Base-by-base conservation (phyloP, 306 rosid species). In the Trichosanthes cucumerina region DNA sequence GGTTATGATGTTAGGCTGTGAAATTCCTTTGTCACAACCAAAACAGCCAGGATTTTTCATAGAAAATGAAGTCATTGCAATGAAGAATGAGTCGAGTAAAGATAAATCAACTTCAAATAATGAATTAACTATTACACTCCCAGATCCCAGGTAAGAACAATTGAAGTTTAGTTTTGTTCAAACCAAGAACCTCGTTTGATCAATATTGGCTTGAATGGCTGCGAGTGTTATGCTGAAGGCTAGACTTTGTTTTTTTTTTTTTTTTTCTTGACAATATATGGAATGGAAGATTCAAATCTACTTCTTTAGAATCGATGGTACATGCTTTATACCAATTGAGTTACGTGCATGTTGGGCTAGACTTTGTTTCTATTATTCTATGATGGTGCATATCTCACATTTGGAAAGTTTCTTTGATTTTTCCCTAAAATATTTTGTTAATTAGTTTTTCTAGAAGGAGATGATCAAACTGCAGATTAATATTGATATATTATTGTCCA, bases 1-100 rank as follows among this genome's bases (percentile, higher is more conserved):
- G 7, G 59, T 80, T 41, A 16, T 63, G 76, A 81, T 84, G 87
- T 57, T 84, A 28, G 63, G 82, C 12, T 38, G 82, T 36, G 69
- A 81, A 44, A 74, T 46, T 34, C 24, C 28, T 13, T 43, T 84
- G 12, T 64, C 60, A 36, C 82, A 74, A 16, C 84, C 84, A 15
- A 75, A 81, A 74, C 79, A 43, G 26, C 84, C 82, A 1, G 80
- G 82, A 8, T 79, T 79, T 28, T 79, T 54, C 5, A 6, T 34
- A 23, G 33, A 44, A 44, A 28, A 50, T 33, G 44, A 75, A 28
- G 64, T 9, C 21, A 31, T 26, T 36, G 18, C 4, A n/a, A 33
- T 49, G 46, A 43, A 33, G 4, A 2, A 23, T 5, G 1, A 1
- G 4, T 31, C 78, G 2, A 19, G 28, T 54, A 52, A 15, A 6